Evolutionary conservation across 2,329 filamentous ascomycete genomes (phyloP).

Genomic region (Aspergillus carbonarius): DNA sequence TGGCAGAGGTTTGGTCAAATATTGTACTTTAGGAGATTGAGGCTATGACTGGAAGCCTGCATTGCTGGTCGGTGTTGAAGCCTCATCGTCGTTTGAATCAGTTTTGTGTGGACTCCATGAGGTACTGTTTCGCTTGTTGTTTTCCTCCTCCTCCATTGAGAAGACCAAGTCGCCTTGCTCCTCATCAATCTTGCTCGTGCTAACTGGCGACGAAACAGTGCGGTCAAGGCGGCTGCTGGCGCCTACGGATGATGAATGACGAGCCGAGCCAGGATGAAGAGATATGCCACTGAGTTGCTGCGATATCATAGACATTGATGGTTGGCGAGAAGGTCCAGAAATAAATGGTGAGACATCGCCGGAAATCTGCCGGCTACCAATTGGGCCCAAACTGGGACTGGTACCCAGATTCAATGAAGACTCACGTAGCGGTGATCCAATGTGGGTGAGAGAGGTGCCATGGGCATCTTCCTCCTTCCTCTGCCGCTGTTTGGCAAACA

Average conservation of each 20-base stretch:
- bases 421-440: constrained; percentile 66
- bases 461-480: constrained; percentile 52
- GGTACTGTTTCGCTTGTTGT: constrained; percentile 41
- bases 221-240: constrained; percentile 43
- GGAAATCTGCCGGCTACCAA: constrained; percentile 47
- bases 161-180: constrained; percentile 50
- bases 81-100: constrained; percentile 30
- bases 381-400: constrained; percentile 53
- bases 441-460: constrained; percentile 56
- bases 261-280: constrained; percentile 43
- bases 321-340: constrained; percentile 56
- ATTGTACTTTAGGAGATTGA: background rate
- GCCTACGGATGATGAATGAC: constrained; percentile 34
- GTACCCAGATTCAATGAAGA: constrained; percentile 53
- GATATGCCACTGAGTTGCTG: constrained; percentile 53
- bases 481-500: constrained; percentile 56
- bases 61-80: constrained; percentile 20
- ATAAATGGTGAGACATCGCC: constrained; percentile 53
- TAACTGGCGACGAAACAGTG: constrained; percentile 47
- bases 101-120: constrained; percentile 37
- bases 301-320: constrained; percentile 62
- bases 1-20: background rate
- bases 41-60: constrained; percentile 21
- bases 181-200: constrained; percentile 49
- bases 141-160: constrained; percentile 53